Conservation (phyloP, 176 grass and related monocot genomes). For the Eragrostis nindensis region DNA sequence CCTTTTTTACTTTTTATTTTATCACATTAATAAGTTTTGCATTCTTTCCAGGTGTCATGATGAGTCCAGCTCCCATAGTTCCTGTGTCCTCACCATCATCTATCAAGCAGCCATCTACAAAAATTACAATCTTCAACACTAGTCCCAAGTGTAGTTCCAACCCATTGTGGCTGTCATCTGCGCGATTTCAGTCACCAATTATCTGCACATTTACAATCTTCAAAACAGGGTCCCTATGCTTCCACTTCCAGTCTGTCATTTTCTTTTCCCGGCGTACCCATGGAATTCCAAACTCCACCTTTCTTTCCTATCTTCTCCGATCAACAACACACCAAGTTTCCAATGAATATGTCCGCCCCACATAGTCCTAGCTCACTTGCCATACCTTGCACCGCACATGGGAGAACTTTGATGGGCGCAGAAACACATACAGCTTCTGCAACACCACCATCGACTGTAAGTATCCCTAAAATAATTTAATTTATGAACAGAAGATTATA, state of each 20-base stretch:
- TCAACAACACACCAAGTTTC: background rate
- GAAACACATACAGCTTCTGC: background rate
- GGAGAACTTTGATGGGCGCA: too few species aligned
- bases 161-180: slow-evolving; percentile 16
- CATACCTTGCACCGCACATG: too few species aligned
- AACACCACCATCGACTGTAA: slow-evolving; percentile 9
- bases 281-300: background rate
- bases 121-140: slow-evolving; percentile 15
- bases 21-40: background rate
- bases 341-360: background rate
- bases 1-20: background rate
- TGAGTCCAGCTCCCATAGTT: slow-evolving; percentile 5
- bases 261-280: background rate
- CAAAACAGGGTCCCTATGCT: background rate
- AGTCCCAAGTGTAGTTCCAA: background rate
- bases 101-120: background rate
- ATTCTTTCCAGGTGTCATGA: background rate
- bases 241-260: background rate
- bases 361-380: background rate
- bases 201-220: background rate
- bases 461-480: background rate
- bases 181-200: background rate
- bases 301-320: too few species aligned
- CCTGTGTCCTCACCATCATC: background rate
- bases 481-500: background rate